Percentiles rank a stretch among this genome's conserved stretches.
Conservation (phyloP, 495 filamentous ascomycete genomes). For the Hypomontagnella submonticulosa region DNA sequence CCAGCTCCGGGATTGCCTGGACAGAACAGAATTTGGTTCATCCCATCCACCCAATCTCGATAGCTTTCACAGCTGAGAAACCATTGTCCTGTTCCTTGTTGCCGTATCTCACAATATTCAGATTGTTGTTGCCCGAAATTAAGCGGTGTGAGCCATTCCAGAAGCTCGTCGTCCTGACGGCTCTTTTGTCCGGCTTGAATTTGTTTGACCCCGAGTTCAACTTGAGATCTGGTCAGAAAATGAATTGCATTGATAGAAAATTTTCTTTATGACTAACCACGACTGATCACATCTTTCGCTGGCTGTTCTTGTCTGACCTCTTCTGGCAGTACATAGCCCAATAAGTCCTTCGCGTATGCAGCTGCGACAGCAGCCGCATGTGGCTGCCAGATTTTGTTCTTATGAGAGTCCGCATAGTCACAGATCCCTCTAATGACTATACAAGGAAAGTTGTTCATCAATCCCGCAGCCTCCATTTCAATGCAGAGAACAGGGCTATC, state of each 20-base stretch:
- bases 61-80: background rate
- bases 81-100: background rate
- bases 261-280: no score
- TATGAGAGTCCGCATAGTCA: conserved; percentile 55
- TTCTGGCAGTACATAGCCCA: no score
- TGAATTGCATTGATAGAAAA: no score
- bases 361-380: conserved; percentile 40
- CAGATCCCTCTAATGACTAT: conserved; percentile 55
- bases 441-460: conserved; percentile 45
- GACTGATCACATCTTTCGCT: no score
- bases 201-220: no score
- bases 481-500: conserved; percentile 26
- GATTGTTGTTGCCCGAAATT: background rate
- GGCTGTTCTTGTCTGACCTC: no score
- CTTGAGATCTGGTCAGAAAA: no score
- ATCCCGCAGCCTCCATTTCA: conserved; percentile 46
- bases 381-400: conserved; percentile 46
- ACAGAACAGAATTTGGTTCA: background rate
- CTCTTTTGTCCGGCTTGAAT: no score
- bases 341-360: conserved; percentile 31
- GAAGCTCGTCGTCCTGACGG: background rate
- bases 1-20: background rate
- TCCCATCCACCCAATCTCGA: background rate
- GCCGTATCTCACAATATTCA: background rate
- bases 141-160: conserved; percentile 7